phyloP scores from a whole-genome alignment of 306 rosid genomes.

The Malus fusca region DNA sequence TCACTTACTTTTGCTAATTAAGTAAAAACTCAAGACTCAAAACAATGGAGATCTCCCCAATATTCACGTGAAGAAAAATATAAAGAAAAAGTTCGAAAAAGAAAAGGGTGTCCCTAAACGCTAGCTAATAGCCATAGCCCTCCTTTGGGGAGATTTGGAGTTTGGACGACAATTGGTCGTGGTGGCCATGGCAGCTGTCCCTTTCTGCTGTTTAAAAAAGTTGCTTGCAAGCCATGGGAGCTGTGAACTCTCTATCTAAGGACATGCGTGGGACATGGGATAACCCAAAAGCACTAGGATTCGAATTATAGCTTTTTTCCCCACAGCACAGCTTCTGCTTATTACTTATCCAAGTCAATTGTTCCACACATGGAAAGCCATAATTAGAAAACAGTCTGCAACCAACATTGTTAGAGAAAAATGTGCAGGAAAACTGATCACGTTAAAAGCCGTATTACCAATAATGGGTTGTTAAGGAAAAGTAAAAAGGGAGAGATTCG shows the following conservation, averaged over 20 bases:
- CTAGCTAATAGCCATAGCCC: background rate
- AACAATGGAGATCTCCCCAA: background rate
- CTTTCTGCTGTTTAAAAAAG: background rate
- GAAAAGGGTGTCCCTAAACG: background rate
- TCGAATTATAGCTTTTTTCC: conserved; percentile 18
- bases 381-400: background rate
- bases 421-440: background rate
- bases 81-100: no score
- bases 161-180: background rate
- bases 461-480: background rate
- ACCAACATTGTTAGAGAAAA: background rate
- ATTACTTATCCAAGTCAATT: background rate
- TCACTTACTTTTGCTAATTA: background rate
- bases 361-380: no score
- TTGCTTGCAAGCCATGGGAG: background rate
- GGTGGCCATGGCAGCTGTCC: background rate
- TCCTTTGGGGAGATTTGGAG: background rate
- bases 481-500: background rate
- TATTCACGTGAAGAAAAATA: background rate
- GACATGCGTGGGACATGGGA: conserved; percentile 15
- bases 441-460: background rate
- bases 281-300: conserved; percentile 14
- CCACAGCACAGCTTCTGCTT: background rate
- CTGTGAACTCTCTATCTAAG: background rate
- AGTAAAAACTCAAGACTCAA: background rate